phyloP scores from a whole-genome alignment of 768 basidiomycete species.

The Fibroporia radiculosa region DNA sequence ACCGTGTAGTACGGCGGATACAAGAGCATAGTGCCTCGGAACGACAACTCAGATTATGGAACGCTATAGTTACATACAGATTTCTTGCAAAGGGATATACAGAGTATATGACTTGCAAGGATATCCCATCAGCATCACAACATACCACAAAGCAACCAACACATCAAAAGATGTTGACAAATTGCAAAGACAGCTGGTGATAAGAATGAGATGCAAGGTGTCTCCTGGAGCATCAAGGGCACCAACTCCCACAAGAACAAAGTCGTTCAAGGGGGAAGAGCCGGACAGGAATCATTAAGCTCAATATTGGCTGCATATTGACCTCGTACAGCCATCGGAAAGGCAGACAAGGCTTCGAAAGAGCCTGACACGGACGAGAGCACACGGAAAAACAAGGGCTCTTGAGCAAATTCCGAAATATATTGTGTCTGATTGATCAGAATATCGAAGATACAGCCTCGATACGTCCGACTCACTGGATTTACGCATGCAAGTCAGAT shows the following conservation, averaged over 20 bases:
- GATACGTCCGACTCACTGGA: neutral
- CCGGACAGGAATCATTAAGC: neutral
- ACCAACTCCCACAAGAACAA: constrained; percentile 3
- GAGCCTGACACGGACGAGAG: constrained; percentile 30
- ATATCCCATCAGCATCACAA: too few species aligned
- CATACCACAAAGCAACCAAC: too few species aligned
- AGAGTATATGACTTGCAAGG: too few species aligned
- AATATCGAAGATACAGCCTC: neutral
- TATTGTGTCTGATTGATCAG: constrained; percentile 8
- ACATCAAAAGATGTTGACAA: too few species aligned
- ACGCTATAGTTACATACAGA: too few species aligned
- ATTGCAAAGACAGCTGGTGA: too few species aligned
- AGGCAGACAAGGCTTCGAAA: constrained; percentile 48
- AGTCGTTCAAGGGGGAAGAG: constrained; percentile 2
- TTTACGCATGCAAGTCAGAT: constrained; percentile 12
- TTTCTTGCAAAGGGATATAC: too few species aligned
- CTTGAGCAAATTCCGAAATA: neutral
- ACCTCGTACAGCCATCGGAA: constrained; percentile 41
- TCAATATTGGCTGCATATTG: constrained; percentile 56
- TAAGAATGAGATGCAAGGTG: too few species aligned
- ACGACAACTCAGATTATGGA: too few species aligned
- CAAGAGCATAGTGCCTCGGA: constrained; percentile 13
- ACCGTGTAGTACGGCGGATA: constrained; percentile 14
- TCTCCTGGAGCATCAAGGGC: neutral
- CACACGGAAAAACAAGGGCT: neutral